These are phyloP conservation scores for Penicillium sp. DNA, from an alignment of 2,329 filamentous ascomycete species.

Conservation along the genomic window DNA sequence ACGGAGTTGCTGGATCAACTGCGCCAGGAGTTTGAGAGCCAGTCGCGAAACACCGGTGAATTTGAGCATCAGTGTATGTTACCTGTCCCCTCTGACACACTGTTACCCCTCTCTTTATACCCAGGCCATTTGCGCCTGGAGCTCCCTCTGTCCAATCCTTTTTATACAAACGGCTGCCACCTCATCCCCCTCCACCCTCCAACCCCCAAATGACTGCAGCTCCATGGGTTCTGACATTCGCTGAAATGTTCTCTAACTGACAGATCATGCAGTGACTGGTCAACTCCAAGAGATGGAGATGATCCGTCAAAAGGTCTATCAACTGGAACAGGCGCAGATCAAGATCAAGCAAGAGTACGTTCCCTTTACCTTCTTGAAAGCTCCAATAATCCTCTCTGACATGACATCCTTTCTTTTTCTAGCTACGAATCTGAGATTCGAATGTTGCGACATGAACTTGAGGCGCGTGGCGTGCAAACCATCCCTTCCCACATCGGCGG, in stretches of 20 bases:
- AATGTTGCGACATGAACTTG: constrained; percentile 83
- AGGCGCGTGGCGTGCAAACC: constrained; percentile 62
- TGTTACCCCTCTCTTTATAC: neutral
- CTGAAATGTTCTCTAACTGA: constrained; percentile 30
- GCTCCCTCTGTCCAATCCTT: neutral
- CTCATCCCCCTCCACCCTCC: constrained; percentile 6
- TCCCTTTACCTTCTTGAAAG: constrained; percentile 13
- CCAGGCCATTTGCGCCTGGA: neutral
- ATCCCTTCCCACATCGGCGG: constrained; percentile 64
- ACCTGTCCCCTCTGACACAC: neutral
- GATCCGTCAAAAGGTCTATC: constrained; percentile 87
- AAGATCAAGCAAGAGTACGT: constrained; percentile 87
- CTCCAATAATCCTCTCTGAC: neutral
- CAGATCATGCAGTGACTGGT: constrained; percentile 64
- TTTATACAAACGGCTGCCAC: constrained; percentile 9
- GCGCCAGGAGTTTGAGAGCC: constrained; percentile 83
- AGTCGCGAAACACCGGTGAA: constrained; percentile 75
- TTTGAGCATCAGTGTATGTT: constrained; percentile 91
- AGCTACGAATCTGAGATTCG: constrained; percentile 94
- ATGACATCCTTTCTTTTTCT: constrained; percentile 5
- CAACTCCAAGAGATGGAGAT: constrained; percentile 96
- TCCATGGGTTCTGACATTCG: constrained; percentile 16
- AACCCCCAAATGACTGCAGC: constrained; percentile 4
- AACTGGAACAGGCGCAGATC: constrained; percentile 86
- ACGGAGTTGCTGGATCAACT: constrained; percentile 91